Evolutionary conservation across 306 rosid species (phyloP), one percentile per base, ranked within the genome.

Genomic region (Myrica gale): DNA sequence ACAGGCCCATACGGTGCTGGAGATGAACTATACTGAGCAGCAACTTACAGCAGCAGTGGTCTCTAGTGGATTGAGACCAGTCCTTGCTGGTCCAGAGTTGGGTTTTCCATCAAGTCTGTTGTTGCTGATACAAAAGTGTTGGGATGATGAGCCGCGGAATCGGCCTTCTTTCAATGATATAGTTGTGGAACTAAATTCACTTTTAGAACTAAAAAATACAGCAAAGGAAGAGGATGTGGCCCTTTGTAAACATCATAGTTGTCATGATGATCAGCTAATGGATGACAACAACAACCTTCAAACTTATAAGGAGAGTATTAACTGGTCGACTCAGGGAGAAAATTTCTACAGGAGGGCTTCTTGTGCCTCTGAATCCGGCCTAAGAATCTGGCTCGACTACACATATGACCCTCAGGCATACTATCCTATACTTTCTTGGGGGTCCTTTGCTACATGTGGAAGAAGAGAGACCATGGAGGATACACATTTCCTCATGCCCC

Each of bases 401-500:
- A 78, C 73, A 57, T 75, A 77, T 16, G 84, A 87, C 67, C 76
- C 84, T 43, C 73, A 69, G 69, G 86, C 74, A 43, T 87, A 92
- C 83, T 72, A 45, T 77, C 97, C 98, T 63, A 58, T 69, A 79
- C 90, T 95, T 73, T 88, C 97, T 60, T 89, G 91, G 89, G 98
- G 98, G 80, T 95, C 97, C 78, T 92, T 86, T 79, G 92, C 98
- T 63, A 89, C 98, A 47, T 84, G 97, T 62, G 98, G 97, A 62
- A 88, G 91, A 87, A 87, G 98, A 86, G 97, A 95, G 88, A 80
- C 88, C 26, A 92, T 90, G 98, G 98, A 95, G 92, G 98, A 95
- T 74, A 84, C 92, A 17, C 93, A 90, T 92, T 92, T 92, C 75
- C 84, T 92, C 74, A 82, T 87, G 73, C 98, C 96, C 46, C 83